Conservation (phyloP, 305 asterid species). For the Rubia tinctorum region DNA sequence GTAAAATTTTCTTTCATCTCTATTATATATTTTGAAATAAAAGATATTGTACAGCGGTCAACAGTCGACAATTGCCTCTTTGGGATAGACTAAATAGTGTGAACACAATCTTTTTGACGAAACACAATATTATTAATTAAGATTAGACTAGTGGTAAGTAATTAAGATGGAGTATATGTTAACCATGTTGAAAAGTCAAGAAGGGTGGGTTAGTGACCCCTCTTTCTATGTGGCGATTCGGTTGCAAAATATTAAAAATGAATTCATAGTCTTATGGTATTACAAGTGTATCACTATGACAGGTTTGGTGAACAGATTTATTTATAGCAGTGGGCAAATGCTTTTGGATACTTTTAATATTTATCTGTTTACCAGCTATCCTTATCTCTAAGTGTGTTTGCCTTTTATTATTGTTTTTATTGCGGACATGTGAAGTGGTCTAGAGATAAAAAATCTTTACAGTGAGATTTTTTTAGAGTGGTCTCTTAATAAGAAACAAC, state of each 20-base stretch:
- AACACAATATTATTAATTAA: background rate
- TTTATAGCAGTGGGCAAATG: background rate
- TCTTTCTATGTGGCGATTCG: constrained; percentile 30
- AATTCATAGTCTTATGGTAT: background rate
- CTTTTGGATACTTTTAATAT: constrained; percentile 10
- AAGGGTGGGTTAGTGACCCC: background rate
- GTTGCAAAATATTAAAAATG: background rate
- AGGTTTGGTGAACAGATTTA: background rate
- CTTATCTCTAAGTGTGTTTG: background rate
- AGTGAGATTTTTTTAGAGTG: no score
- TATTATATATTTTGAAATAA: no score
- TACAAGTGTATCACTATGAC: background rate
- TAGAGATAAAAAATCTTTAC: no score
- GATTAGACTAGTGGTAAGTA: background rate
- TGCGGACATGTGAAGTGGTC: no score
- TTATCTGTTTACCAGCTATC: constrained; percentile 5
- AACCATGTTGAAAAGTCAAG: constrained; percentile 14
- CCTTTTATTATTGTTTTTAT: background rate
- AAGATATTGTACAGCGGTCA: no score
- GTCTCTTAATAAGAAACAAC: no score
- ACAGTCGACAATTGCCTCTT: background rate
- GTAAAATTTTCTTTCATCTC: no score
- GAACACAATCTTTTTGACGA: constrained; percentile 9
- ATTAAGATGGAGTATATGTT: background rate
- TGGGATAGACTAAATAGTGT: constrained; percentile 7